A percentile compares a stretch with the other conserved stretches of the same genome.
These are phyloP conservation scores for Candida methanosorbosa DNA, from an alignment of 805 yeast species.

Conservation along the genomic window DNA sequence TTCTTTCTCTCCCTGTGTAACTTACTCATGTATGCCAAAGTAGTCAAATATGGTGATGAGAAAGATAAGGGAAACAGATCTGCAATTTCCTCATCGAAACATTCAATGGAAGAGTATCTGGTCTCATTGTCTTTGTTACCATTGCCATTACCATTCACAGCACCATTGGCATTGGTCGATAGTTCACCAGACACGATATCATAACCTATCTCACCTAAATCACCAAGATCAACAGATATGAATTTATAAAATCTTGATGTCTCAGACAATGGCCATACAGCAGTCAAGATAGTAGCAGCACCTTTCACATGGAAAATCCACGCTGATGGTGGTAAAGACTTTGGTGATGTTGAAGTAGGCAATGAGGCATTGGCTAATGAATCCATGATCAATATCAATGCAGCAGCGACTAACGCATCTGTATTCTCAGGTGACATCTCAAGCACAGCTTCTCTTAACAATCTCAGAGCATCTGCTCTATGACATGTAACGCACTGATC, in stretches of 20 bases:
- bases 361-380: conserved; percentile 83
- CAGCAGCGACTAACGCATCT: conserved; percentile 90
- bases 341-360: conserved; percentile 41
- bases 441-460: conserved; percentile 78
- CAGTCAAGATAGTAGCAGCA: conserved; percentile 90
- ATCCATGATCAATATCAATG: conserved; percentile 83
- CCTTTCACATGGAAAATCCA: conserved; percentile 98
- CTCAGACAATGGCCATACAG: conserved; percentile 87
- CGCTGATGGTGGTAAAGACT: conserved; percentile 81
- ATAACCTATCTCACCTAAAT: conserved; percentile 63
- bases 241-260: conserved; percentile 57
- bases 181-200: conserved; percentile 26
- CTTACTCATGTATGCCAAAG: conserved; percentile 79
- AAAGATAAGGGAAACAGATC: conserved; percentile 82
- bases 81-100: conserved; percentile 79
- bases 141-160: not conserved
- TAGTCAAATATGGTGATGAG: conserved; percentile 79
- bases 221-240: conserved; percentile 84
- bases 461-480: conserved; percentile 75
- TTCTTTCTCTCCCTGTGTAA: conserved; percentile 74
- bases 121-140: conserved; percentile 14
- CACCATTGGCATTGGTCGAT: conserved; percentile 12
- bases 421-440: conserved; percentile 78
- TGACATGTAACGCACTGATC: conserved; percentile 81
- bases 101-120: conserved; percentile 51